Base-by-base conservation (phyloP, 768 basidiomycete genomes). In the Clitopilus hobsonii region DNA sequence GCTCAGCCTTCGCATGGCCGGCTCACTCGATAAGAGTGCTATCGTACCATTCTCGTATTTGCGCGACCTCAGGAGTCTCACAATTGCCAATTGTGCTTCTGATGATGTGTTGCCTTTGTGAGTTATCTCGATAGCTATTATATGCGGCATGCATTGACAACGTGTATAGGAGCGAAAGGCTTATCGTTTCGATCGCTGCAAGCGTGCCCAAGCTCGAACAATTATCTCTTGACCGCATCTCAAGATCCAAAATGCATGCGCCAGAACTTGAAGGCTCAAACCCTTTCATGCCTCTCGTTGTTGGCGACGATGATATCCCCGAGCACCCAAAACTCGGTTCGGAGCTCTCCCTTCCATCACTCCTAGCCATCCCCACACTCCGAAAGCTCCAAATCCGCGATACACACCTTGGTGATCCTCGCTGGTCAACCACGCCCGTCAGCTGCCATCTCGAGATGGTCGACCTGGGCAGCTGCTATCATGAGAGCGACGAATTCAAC, bases 111-210 rank as follows among this genome's bases (percentile, higher is more conserved):
- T 65, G 16, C 81, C 80, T 30, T 66, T 82, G 80, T 81, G 65
- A 58, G 78, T 71, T n/a, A 29, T n/a, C 24, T 45, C 18, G 16
- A 54, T 30, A 13, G 32, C 56, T 6, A 7, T 27, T 16, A 7
- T 5, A 0, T 51, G 14, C 18, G 24, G 51, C 50, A 49, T 54
- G 49, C 24, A 8, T 48, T 61, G 28, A 59, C 36, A 22, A 11
- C 32, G n/a, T 53, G 25, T 57, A 16, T 58, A 86, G 84, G 71
- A 85, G 83, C 68, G 88, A 90, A 64, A 76, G 88, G 23, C 74
- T 88, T 0, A 84, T 81, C 53, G 87, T 89, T 14, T 78, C 82
- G 5, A 83, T 90, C 57, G 86, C 86, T 0, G 80, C 82, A 1
- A 80, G 81, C 1, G 67, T 83, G 3, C 80, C 80, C 13, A 68